Evolutionary conservation across 371 early-diverging fungal species (phyloP).

Genomic region (Mortierella sp.): DNA sequence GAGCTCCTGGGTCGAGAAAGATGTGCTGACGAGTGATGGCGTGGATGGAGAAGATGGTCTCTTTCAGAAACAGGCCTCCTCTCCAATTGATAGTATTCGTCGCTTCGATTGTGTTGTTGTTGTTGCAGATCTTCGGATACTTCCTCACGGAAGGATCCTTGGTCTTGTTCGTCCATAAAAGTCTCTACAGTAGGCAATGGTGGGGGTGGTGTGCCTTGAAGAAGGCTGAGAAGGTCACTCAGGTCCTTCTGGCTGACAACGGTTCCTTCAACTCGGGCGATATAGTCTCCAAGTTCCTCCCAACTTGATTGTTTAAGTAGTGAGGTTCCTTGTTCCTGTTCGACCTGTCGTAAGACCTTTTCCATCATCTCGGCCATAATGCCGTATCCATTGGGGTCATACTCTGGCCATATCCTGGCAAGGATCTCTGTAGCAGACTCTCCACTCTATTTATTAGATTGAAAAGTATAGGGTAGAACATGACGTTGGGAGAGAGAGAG

Average conservation of each 20-base stretch:
- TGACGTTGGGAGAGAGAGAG: not conserved
- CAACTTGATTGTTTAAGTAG: slow-evolving; percentile 23
- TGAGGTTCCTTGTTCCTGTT: slow-evolving; percentile 32
- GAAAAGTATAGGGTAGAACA: not conserved
- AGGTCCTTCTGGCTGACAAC: slow-evolving; percentile 43
- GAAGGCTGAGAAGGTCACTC: slow-evolving; percentile 30
- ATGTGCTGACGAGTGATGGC: slow-evolving; percentile 18
- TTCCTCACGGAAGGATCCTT: slow-evolving; percentile 2
- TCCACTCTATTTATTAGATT: slow-evolving; percentile 4
- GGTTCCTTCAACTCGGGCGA: slow-evolving; percentile 23
- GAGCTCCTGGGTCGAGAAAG: slow-evolving; percentile 5
- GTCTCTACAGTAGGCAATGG: slow-evolving; percentile 2
- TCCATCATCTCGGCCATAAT: slow-evolving; percentile 46
- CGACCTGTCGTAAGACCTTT: slow-evolving; percentile 37
- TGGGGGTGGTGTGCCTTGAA: slow-evolving; percentile 15
- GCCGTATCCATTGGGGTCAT: slow-evolving; percentile 34
- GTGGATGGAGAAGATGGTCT: slow-evolving; percentile 17
- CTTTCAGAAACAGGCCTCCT: not conserved
- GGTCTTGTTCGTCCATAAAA: slow-evolving; percentile 3
- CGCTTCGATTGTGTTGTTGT: slow-evolving; percentile 4
- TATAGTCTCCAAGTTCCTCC: slow-evolving; percentile 29
- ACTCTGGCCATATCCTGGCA: slow-evolving; percentile 50
- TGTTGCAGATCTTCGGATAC: slow-evolving; percentile 1
- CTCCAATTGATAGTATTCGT: not conserved
- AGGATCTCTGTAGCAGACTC: slow-evolving; percentile 31